These are phyloP conservation scores for Pleurotus cornucopiae DNA, from an alignment of 768 basidiomycete species.

Conservation along the genomic window DNA sequence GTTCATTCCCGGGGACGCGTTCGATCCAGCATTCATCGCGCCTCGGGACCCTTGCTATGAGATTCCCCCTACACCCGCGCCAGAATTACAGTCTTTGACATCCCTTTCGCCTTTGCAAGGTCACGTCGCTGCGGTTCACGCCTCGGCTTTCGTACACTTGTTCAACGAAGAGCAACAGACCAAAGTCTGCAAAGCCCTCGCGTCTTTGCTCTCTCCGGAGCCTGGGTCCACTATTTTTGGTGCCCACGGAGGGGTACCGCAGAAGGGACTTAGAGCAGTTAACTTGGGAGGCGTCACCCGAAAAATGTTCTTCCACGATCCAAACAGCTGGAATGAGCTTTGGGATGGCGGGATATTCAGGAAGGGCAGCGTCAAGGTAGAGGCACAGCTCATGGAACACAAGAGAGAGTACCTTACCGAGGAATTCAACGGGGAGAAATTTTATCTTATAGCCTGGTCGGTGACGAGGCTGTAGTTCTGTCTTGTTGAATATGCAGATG, in stretches of 20 bases:
- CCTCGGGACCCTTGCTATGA: constrained; percentile 22
- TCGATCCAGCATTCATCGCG: constrained; percentile 40
- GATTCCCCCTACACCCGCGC: constrained; percentile 16
- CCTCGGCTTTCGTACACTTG: constrained; percentile 49
- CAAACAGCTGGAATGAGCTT: constrained; percentile 29
- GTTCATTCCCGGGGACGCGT: constrained; percentile 53
- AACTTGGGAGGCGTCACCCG: constrained; percentile 12
- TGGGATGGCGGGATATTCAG: constrained; percentile 32
- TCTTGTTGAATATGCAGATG: neutral
- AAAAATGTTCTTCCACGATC: constrained; percentile 31
- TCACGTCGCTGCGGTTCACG: constrained; percentile 44
- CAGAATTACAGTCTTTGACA: constrained; percentile 25
- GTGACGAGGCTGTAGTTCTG: constrained; percentile 16
- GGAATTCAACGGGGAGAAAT: neutral
- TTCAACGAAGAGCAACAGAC: constrained; percentile 36
- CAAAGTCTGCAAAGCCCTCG: constrained; percentile 36
- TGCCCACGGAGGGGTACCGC: constrained; percentile 26
- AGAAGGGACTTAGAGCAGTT: constrained; percentile 20
- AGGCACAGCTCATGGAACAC: constrained; percentile 17
- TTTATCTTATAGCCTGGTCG: constrained; percentile 20
- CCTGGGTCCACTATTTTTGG: constrained; percentile 47
- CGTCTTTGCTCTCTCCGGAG: constrained; percentile 33
- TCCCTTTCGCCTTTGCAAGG: constrained; percentile 43
- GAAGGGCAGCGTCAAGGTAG: constrained; percentile 25
- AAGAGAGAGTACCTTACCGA: constrained; percentile 4